A percentile compares a stretch with the other conserved stretches of the same genome.
These are phyloP conservation scores for Fomitiporia mediterranea DNA, from an alignment of 1,284 basidiomycete species.

Conservation along the genomic window DNA sequence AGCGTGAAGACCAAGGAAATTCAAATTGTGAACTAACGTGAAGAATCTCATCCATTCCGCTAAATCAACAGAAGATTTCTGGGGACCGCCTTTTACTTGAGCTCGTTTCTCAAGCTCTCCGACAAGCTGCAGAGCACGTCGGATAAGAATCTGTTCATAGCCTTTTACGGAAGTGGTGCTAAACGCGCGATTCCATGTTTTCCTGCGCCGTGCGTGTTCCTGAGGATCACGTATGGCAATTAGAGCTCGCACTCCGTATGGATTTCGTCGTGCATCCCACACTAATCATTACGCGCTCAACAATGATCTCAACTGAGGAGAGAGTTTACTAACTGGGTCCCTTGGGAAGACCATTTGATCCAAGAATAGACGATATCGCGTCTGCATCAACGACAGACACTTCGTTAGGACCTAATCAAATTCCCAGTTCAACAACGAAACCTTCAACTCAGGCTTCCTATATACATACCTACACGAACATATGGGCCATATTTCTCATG, in stretches of 20 bases:
- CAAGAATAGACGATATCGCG: conserved; percentile 28
- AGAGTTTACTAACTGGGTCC: conserved; percentile 26
- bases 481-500: conserved; percentile 22
- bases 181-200: conserved; percentile 41
- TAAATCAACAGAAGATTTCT: conserved; percentile 27
- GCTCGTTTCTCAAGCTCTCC: conserved; percentile 25
- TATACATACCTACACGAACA: conserved; percentile 23
- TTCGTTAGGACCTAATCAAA: conserved; percentile 32
- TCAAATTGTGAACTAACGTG: too few species aligned
- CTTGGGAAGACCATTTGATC: conserved; percentile 31
- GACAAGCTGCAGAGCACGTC: conserved; percentile 33
- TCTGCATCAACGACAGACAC: conserved; percentile 30
- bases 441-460: too few species aligned
- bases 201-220: conserved; percentile 37
- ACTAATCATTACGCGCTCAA: neutral
- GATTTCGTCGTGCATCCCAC: conserved; percentile 18
- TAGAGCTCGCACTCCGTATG: neutral
- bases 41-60: conserved; percentile 35
- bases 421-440: too few species aligned
- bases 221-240: conserved; percentile 30
- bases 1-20: neutral
- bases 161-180: conserved; percentile 35
- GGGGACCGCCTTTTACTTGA: conserved; percentile 5
- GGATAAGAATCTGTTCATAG: conserved; percentile 34
- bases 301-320: neutral